Evolutionary conservation across 805 yeast species (phyloP).

Genomic region (Metschnikowia similis): DNA sequence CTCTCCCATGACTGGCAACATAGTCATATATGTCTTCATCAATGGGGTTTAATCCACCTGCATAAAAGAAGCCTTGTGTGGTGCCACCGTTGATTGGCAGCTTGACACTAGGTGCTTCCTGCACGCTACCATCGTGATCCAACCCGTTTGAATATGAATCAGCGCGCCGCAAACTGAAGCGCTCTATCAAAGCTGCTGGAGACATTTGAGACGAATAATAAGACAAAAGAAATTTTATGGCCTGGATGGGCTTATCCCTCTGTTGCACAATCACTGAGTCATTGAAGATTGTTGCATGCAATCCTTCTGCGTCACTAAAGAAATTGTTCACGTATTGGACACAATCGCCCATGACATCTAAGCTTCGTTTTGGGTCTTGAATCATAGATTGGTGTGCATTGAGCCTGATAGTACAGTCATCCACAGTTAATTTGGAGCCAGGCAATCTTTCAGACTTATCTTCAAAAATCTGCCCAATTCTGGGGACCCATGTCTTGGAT

Average conservation of each 20-base stretch:
- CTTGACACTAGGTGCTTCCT: neutral
- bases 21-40: constrained; percentile 64
- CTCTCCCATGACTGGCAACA: constrained; percentile 40
- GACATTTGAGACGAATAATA: constrained; percentile 24
- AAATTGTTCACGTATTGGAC: constrained; percentile 80
- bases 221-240: constrained; percentile 49
- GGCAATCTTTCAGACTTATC: constrained; percentile 74
- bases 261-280: constrained; percentile 71
- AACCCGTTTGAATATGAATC: constrained; percentile 10
- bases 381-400: constrained; percentile 68
- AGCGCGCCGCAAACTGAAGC: constrained; percentile 23
- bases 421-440: constrained; percentile 66
- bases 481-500: constrained; percentile 52
- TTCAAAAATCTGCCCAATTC: constrained; percentile 50
- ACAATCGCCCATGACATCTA: constrained; percentile 73
- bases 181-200: constrained; percentile 18
- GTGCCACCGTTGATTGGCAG: constrained; percentile 8
- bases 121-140: neutral
- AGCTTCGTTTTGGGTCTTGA: constrained; percentile 57
- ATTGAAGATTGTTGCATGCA: constrained; percentile 75
- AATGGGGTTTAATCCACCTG: constrained; percentile 65
- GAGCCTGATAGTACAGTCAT: constrained; percentile 73
- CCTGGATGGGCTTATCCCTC: constrained; percentile 51
- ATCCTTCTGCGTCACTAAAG: constrained; percentile 42
- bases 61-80: constrained; percentile 33